Base-by-base conservation (phyloP, 257 asterid genomes). In the Orobanche coerulescens region DNA sequence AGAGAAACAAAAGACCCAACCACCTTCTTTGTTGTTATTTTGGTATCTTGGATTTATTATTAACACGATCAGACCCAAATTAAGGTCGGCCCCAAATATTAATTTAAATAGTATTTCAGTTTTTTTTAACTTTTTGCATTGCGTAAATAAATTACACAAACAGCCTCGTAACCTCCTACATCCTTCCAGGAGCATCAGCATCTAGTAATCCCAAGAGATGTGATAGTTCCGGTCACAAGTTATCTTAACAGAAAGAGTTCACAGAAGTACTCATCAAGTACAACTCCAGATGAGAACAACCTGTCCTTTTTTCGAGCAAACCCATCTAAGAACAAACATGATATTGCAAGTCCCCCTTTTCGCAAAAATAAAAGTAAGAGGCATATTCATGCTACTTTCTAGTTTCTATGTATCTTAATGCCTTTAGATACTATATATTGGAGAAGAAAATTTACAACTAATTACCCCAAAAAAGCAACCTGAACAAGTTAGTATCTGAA, bases 361-460 rank as follows among this genome's bases (percentile, higher is more conserved):
- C 22, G 25, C 16, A n/a, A 28, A 37, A 19, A 44, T 13, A 33
- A 23, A 0, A 26, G 20, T 28, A 54, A 25, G 14, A 54, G 5
- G 49, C 33, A 7, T 39, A 49, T 34, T 31, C 15, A 18, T 39
- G 19, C 43, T 30, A 23, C 23, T 14, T 5, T 10, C 48, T 8
- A 51, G n/a, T n/a, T n/a, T n/a, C n/a, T 61, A 15, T 53, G 8
- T 4, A 60, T 44, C 46, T 46, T n/a, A 36, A 31, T 16, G 66
- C 37, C 31, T 28, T 31, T 47, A 56, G 56, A 4, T 20, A 11
- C 59, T 2, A 4, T 47, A 57, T 13, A 30, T 37, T 28, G 47
- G 14, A 20, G 47, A 16, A 22, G 6, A 36, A 33, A n/a, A 22
- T 52, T 43, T 15, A 24, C 44, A 34, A 25, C 11, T 4, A 43